Evolutionary conservation across 805 yeast genomes (phyloP).

Genomic region (Metschnikowia lachancei): DNA sequence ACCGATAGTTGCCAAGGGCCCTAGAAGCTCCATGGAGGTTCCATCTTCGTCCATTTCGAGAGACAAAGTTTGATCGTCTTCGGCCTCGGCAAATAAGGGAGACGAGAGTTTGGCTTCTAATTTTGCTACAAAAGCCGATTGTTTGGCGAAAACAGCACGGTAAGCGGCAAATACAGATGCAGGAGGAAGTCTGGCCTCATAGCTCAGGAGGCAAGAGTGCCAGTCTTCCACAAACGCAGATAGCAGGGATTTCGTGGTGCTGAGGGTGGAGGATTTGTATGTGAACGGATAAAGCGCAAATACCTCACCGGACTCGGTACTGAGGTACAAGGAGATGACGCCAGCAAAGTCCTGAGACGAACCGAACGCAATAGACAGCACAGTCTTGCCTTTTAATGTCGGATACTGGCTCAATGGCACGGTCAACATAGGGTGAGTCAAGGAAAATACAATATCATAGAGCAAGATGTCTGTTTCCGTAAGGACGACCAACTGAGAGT

Average conservation of each 20-base stretch:
- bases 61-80: neutral
- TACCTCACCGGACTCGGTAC: conserved; percentile 11
- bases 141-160: conserved; percentile 8
- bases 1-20: conserved; percentile 11
- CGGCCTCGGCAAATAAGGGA: conserved; percentile 7
- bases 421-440: conserved; percentile 11
- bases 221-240: conserved; percentile 11
- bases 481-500: conserved; percentile 17
- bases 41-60: neutral
- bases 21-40: conserved; percentile 6
- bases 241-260: conserved; percentile 13
- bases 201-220: conserved; percentile 4
- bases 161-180: conserved; percentile 7
- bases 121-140: conserved; percentile 7
- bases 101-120: conserved; percentile 6
- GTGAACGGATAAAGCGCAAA: conserved; percentile 18
- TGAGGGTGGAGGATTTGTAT: conserved; percentile 6
- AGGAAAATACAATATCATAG: conserved; percentile 16
- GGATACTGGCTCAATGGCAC: conserved; percentile 6
- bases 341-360: conserved; percentile 15
- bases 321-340: conserved; percentile 15
- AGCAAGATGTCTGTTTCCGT: conserved; percentile 11
- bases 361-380: conserved; percentile 19
- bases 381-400: conserved; percentile 6
- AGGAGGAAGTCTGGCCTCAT: conserved; percentile 14